A percentile compares a stretch with the other conserved stretches of the same genome.
These are phyloP conservation scores for Penicillium capsulatum DNA, from an alignment of 2,329 filamentous ascomycete species.

Conservation along the genomic window DNA sequence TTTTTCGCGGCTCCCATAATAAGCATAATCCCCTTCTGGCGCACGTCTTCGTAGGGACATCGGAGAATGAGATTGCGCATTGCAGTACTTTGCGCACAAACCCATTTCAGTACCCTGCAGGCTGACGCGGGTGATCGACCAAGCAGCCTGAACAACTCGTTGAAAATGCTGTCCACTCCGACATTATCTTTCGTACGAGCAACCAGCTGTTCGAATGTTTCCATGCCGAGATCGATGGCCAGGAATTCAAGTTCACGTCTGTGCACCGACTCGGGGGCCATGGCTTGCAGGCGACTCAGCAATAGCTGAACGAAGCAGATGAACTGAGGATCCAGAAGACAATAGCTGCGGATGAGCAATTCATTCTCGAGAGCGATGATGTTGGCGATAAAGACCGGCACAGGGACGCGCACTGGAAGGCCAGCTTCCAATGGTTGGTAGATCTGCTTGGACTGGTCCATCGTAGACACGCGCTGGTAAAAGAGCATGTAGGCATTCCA, in stretches of 20 bases:
- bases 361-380: slow-evolving; percentile 70
- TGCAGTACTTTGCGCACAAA: slow-evolving; percentile 51
- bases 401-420: slow-evolving; percentile 46
- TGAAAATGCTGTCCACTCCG: slow-evolving; percentile 56
- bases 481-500: slow-evolving; percentile 97
- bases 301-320: slow-evolving; percentile 62
- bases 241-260: slow-evolving; percentile 45
- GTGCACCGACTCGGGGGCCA: slow-evolving; percentile 49
- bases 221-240: slow-evolving; percentile 42
- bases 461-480: slow-evolving; percentile 73
- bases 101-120: slow-evolving; percentile 59
- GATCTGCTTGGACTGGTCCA: slow-evolving; percentile 52
- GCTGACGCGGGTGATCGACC: slow-evolving; percentile 54
- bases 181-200: slow-evolving; percentile 66
- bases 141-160: slow-evolving; percentile 51
- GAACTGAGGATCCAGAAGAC: slow-evolving; percentile 71
- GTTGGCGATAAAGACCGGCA: slow-evolving; percentile 45
- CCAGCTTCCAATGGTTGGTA: slow-evolving; percentile 46
- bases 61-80: slow-evolving; percentile 64
- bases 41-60: slow-evolving; percentile 55
- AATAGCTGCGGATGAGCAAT: slow-evolving; percentile 68
- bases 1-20: slow-evolving; percentile 52
- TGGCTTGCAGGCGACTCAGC: slow-evolving; percentile 53
- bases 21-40: slow-evolving; percentile 50
- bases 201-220: slow-evolving; percentile 71